Evolutionary conservation across 306 rosid species (phyloP), one percentile per base, ranked within the genome.

Genomic region (Cicer chorassanicum): DNA sequence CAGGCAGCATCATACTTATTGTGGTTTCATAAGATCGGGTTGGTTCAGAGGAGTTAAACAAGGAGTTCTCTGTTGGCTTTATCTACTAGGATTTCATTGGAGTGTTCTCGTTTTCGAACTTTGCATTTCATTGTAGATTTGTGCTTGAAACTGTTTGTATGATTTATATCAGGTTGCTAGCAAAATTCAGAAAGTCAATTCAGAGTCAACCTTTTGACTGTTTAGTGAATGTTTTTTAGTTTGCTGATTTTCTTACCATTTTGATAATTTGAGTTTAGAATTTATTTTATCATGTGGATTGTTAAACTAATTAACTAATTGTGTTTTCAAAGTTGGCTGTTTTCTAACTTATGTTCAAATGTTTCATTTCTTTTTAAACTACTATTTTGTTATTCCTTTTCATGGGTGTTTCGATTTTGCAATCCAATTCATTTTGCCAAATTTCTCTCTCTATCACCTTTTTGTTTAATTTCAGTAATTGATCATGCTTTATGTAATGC

Each of bases 401-500:
- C 21, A 42, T 7, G 53, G 63, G 9, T 43, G 18, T 9, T 24
- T 4, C 24, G 43, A 3, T 34, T 29, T 34, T 48, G 2, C 9
- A 13, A 41, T 57, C 11, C 1, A 8, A 21, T 21, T 57, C 11
- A 13, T 42, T 43, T 21, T 19, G 19, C 39, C 40, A 16, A 51
- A 3, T 68, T 29, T 68, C 41, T 5, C 55, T 54, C 5, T 24
- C 29, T n/a, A 10, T 42, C 4, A 1, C 59, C 59, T 59, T 48
- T 43, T 3, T 8, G 45, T 59, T 57, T 40, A 59, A 61, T 44
- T 41, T 38, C 44, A n/a, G 29, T 12, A 7, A 24, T 61, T 46
- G 15, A 48, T 43, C 21, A 41, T 40, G 55, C 16, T 53, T 65
- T 16, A 43, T 51, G 46, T 55, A 14, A 73, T 84, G 78, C 84